Evolutionary conservation across 192 early-diverging fungal genomes (phyloP), one percentile per base, ranked within the genome.

Genomic region (Helicostylum pulchrum): DNA sequence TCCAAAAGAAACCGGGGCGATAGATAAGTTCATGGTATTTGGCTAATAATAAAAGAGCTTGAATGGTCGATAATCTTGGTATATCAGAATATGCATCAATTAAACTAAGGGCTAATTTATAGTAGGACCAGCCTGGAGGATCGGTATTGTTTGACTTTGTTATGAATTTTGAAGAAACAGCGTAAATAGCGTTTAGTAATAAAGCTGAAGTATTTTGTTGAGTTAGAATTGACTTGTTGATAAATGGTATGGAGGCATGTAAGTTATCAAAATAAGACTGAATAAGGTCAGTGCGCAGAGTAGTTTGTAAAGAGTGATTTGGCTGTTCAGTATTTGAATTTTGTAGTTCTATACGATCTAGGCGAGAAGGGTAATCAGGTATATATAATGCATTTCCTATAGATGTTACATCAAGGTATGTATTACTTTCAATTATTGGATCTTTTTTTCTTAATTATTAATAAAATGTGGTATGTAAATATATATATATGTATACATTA

Each of bases 1-100:
- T 73, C 50, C 74, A 82, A 34, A 80, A 79, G 53, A 83, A 85
- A 21, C 83, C 83, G 21, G 77, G 69, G 43, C 75, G 61, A 61
- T 65, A 72, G 42, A 79, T 67, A 1, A 71, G 71, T 55, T 85
- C 83, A 45, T 85, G 80, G 47, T 80, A 85, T 66, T 81, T 82
- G 23, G 82, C 64, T 31, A 85, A 43, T 50, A 85, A 55, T 10
- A 85, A 44, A 11, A 82, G 55, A 1, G 80, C 75, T 65, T 82
- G 81, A 17, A 85, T 64, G 0, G 80, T 82, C 15, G 83, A 80
- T 31, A 85, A 53, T 42, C 83, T 56, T 20, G 83, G 83, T 9
- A 72, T 75, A 54, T 85, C 83, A 9, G 77, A 50, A 2, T 75
- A 77, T 34, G 74, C 66, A 44, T 85, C 83, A 20, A 82, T 30